phyloP scores from a whole-genome alignment of 768 basidiomycete genomes.

The Pisolithus albus region DNA sequence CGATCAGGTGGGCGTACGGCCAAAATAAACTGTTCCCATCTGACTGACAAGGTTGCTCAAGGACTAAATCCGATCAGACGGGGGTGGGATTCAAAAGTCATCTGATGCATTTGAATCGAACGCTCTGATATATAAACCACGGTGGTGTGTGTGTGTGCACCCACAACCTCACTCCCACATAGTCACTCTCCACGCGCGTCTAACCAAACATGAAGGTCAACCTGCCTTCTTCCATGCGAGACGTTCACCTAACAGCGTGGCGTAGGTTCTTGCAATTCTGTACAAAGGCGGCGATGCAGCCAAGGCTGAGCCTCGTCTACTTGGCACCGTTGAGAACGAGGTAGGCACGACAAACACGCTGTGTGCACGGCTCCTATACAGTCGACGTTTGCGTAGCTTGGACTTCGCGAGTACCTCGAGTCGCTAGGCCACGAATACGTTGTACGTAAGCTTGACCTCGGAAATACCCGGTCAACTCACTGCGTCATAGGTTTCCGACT shows the following conservation, averaged over 20 bases:
- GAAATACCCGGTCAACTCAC: neutral
- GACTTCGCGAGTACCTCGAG: constrained; percentile 61
- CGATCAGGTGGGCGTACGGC: neutral
- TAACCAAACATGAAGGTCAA: constrained; percentile 38
- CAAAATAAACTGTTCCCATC: neutral
- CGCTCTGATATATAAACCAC: neutral
- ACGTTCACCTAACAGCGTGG: constrained; percentile 1
- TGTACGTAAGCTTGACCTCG: constrained; percentile 32
- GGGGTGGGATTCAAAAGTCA: neutral
- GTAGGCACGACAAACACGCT: constrained; percentile 29
- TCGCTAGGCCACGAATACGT: constrained; percentile 70
- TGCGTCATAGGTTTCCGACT: constrained; percentile 54
- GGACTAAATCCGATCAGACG: neutral
- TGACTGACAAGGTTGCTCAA: neutral
- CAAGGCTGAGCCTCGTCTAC: constrained; percentile 60
- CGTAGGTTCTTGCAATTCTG: constrained; percentile 65
- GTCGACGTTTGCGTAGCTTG: constrained; percentile 43
- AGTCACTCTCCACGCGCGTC: neutral
- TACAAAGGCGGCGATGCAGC: constrained; percentile 66
- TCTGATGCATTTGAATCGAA: too few relatives aligned
- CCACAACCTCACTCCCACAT: constrained; percentile 2
- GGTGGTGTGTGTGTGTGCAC: neutral
- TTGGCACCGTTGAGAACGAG: constrained; percentile 78
- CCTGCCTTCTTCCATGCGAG: neutral
- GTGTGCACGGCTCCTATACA: neutral